Base-by-base conservation (phyloP, 179 eudicot genomes). In the Spinacia oleracea region DNA sequence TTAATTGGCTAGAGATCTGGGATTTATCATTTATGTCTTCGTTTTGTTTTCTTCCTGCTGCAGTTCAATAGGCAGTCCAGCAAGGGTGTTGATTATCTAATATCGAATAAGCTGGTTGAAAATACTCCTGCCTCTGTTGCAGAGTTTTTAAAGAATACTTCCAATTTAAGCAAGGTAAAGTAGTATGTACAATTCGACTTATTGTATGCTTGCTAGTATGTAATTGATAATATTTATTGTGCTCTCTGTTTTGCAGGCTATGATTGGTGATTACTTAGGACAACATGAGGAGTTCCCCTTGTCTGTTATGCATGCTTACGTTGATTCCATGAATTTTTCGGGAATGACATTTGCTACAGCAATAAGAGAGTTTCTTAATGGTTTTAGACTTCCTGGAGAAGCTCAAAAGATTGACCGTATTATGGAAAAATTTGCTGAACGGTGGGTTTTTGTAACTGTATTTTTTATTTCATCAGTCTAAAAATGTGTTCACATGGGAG, bases 371-470 rank as follows among this genome's bases (percentile, higher is more conserved):
- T 96, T 91, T 73, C 97, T 96, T 59, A 86, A 84, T 83, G 99
- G 98, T 45, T 93, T 96, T 81, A 89, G 98, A 83, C 97, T 96
- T 89, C 99, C 99, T 59, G 96, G 98, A 78, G 99, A 96, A 89
- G 99, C 99, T 82, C 99, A 96, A 81, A 96, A 96, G 90, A 96
- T 96, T 83, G 99, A 96, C 83, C 97, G 98, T 70, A 90, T 96
- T 62, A 92, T 96, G 97, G 99, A 96, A 77, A 96, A 96, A 74
- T 96, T 96, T 87, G 98, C 98, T 3, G 99, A 93, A 79, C 98
- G 99, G 99, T 96, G 84, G 75, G 93, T 85, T 15, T 70, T 69
- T 43, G 25, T 38, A 27, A 65, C 11, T 55, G 56, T 79, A 34
- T 43, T 53, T 56, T 68, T 38, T 71, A 5, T 9, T 75, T 62